Evolutionary conservation across 805 yeast genomes (phyloP), one percentile per base, ranked within the genome.

Genomic region (Hemisphaericaspora nanyangensis): DNA sequence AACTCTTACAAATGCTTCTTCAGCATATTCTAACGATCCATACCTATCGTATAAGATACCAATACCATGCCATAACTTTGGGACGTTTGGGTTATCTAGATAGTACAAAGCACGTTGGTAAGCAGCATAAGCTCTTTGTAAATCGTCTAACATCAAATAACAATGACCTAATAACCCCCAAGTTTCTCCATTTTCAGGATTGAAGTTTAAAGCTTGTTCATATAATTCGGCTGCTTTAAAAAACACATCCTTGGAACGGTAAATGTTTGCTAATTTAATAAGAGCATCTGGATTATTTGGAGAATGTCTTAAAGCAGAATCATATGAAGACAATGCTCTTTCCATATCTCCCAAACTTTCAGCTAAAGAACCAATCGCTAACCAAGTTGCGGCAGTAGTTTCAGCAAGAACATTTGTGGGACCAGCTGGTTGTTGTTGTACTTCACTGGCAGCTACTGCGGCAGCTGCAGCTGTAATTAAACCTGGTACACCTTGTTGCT

Each of bases 151-250:
- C 96, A 93, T 93, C 51, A 93, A 69, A 58, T 89, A 93, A 67
- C 99, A 93, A 65, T 93, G 98, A 38, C 99, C 96, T 52, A 90
- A 68, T 12, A 91, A 76, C 0, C 98, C 97, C 98, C 99, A 93
- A 27, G 95, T 87, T 52, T 91, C 98, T 42, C 97, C 96, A 51
- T 88, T 82, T 56, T 86, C 91, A 16, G 89, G 91, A 52, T 82
- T 80, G 38, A 85, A 74, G 39, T 83, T 76, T 40, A 93, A 65
- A 5, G 96, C 95, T 50, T 88, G 77, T 61, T 91, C 95, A 64
- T 88, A 91, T 46, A 88, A 75, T 59, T 93, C 98, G 11, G 96
- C 95, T 12, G 98, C 98, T 59, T 88, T 87, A 49, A 87, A 85
- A 54, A 89, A 93, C 60, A 86, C 85, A 59, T 91, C 97, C 45